These are phyloP conservation scores for Carallia pectinifolia DNA, from an alignment of 345 rosid species.

Conservation along the genomic window DNA sequence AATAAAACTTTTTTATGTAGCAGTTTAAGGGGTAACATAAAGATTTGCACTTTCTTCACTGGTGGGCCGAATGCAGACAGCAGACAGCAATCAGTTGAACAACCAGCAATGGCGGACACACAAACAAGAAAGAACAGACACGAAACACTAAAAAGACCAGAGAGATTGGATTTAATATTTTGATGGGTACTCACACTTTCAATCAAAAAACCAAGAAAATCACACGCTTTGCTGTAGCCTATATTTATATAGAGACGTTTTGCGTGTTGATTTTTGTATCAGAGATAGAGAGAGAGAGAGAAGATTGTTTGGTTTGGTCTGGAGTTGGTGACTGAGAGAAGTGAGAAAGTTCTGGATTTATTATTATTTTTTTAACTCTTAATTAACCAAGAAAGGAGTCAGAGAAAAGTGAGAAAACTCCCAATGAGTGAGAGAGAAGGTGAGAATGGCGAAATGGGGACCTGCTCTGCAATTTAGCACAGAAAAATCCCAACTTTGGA, in stretches of 20 bases:
- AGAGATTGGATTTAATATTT: neutral
- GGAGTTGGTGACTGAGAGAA: slow-evolving; percentile 1
- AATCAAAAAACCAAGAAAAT: neutral
- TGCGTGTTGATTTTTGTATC: neutral
- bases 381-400: neutral
- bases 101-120: slow-evolving; percentile 25
- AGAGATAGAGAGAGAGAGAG: slow-evolving; percentile 4
- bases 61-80: slow-evolving; percentile 7
- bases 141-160: slow-evolving; percentile 2
- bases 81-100: slow-evolving; percentile 47
- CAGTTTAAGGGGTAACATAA: neutral
- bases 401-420: neutral
- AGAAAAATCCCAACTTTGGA: neutral
- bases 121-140: slow-evolving; percentile 9
- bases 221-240: neutral
- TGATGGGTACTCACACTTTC: slow-evolving; percentile 14
- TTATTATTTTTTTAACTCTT: neutral
- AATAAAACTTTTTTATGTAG: neutral
- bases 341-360: neutral
- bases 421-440: neutral
- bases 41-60: no score
- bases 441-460: neutral
- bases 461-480: slow-evolving; percentile 18
- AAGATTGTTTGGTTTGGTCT: neutral
- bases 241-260: neutral